Conservation (phyloP, 2,329 filamentous ascomycete genomes). For the Beauveria caledonica region DNA sequence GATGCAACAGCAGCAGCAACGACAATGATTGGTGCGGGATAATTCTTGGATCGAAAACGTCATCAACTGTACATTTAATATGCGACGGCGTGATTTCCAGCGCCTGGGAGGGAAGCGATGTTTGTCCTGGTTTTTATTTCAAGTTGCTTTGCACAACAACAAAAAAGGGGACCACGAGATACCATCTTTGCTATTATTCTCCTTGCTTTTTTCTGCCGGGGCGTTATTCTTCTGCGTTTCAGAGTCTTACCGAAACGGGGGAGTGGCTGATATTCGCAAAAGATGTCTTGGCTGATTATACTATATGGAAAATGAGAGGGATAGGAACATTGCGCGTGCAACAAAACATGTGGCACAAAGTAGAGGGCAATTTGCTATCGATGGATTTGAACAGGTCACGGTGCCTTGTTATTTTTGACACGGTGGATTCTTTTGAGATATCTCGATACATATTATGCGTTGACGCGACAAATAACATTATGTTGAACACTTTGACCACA, state of each 20-base stretch:
- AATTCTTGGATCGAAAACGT: background rate
- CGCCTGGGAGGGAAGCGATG: background rate
- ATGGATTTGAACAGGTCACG: background rate
- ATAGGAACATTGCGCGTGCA: background rate
- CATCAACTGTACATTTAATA: conserved; percentile 6
- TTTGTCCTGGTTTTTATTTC: background rate
- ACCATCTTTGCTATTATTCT: background rate
- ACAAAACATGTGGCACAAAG: background rate
- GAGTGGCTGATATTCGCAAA: background rate
- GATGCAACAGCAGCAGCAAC: conserved; percentile 12
- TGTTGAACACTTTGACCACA: background rate
- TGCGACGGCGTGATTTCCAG: background rate
- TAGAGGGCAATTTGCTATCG: background rate
- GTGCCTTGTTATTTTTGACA: background rate
- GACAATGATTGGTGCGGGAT: background rate
- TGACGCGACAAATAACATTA: background rate
- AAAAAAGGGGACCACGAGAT: background rate
- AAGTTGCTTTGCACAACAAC: background rate
- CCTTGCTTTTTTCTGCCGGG: background rate
- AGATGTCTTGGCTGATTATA: background rate
- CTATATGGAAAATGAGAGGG: background rate
- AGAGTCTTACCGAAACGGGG: no score
- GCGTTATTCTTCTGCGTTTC: background rate
- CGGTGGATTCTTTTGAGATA: background rate
- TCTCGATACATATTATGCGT: background rate